These are phyloP conservation scores for Penicillium alfredii DNA, from an alignment of 495 filamentous ascomycete species.

Conservation along the genomic window DNA sequence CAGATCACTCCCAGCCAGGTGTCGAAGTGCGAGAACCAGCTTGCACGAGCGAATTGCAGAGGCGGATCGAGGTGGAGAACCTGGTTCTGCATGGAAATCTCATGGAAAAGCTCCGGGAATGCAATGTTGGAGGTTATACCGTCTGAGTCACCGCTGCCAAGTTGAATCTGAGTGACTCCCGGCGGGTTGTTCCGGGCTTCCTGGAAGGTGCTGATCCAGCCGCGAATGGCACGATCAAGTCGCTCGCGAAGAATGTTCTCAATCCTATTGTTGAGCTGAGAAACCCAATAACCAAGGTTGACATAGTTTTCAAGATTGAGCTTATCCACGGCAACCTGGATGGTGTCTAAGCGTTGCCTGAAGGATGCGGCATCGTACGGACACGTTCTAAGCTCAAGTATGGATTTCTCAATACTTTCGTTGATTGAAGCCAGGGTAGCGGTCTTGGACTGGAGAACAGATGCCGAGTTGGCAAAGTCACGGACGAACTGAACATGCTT, in stretches of 20 bases:
- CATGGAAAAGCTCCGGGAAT: slow-evolving; percentile 62
- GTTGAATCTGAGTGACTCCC: slow-evolving; percentile 26
- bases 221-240: slow-evolving; percentile 69
- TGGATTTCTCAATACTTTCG: slow-evolving; percentile 72
- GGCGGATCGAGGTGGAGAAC: slow-evolving; percentile 93
- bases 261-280: slow-evolving; percentile 75
- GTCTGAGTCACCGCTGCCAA: slow-evolving; percentile 31
- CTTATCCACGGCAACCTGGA: slow-evolving; percentile 88
- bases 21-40: slow-evolving; percentile 89
- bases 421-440: slow-evolving; percentile 70
- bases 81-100: slow-evolving; percentile 94
- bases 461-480: slow-evolving; percentile 80
- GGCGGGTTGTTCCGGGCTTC: slow-evolving; percentile 44
- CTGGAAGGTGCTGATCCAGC: slow-evolving; percentile 81
- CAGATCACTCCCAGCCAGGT: slow-evolving; percentile 89
- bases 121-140: slow-evolving; percentile 50
- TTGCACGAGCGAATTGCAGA: slow-evolving; percentile 82
- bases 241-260: slow-evolving; percentile 68
- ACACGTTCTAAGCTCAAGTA: slow-evolving; percentile 78
- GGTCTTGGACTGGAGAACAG: slow-evolving; percentile 80
- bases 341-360: slow-evolving; percentile 68
- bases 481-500: slow-evolving; percentile 94
- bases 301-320: slow-evolving; percentile 92
- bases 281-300: slow-evolving; percentile 85
- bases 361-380: slow-evolving; percentile 72